phyloP scores from a whole-genome alignment of 2,329 filamentous ascomycete genomes.

The Domatiomyces globalis region DNA sequence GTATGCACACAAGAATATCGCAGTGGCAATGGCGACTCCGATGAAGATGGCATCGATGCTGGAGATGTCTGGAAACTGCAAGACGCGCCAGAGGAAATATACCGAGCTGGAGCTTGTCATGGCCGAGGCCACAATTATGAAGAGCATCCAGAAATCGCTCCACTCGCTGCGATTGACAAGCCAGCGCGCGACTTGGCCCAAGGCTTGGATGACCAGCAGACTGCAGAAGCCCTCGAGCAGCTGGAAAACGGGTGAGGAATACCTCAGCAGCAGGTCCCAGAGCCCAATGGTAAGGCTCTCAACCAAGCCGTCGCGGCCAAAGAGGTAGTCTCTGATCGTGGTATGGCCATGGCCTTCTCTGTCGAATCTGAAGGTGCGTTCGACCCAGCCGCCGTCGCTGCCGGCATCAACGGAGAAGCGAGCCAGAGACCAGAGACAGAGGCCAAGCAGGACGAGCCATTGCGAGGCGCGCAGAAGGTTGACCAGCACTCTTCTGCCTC shows the following conservation, averaged over 20 bases:
- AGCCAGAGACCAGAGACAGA: constrained; percentile 90
- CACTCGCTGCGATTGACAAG: constrained; percentile 75
- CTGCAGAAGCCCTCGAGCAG: constrained; percentile 93
- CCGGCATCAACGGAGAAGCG: constrained; percentile 88
- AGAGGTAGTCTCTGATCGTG: constrained; percentile 70
- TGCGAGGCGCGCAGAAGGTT: constrained; percentile 60
- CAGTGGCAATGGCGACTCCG: constrained; percentile 80
- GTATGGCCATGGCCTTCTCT: constrained; percentile 39
- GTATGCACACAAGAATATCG: constrained; percentile 82
- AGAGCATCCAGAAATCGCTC: constrained; percentile 94
- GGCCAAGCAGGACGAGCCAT: constrained; percentile 69
- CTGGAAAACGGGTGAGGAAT: constrained; percentile 90
- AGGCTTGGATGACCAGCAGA: constrained; percentile 83
- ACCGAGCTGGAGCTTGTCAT: constrained; percentile 85
- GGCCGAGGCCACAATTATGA: constrained; percentile 71
- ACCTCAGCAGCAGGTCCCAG: constrained; percentile 79
- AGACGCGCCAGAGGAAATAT: constrained; percentile 92
- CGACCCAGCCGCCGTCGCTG: constrained; percentile 59
- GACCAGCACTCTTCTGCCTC: constrained; percentile 57
- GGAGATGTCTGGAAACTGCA: constrained; percentile 81
- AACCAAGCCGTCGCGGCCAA: constrained; percentile 69
- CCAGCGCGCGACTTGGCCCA: constrained; percentile 87
- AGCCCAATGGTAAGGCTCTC: constrained; percentile 67
- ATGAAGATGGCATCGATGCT: constrained; percentile 88
- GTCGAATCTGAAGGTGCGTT: constrained; percentile 58